phyloP scores from a whole-genome alignment of 1,139 yeast species.

The Pneumocystis wakefieldiae region DNA sequence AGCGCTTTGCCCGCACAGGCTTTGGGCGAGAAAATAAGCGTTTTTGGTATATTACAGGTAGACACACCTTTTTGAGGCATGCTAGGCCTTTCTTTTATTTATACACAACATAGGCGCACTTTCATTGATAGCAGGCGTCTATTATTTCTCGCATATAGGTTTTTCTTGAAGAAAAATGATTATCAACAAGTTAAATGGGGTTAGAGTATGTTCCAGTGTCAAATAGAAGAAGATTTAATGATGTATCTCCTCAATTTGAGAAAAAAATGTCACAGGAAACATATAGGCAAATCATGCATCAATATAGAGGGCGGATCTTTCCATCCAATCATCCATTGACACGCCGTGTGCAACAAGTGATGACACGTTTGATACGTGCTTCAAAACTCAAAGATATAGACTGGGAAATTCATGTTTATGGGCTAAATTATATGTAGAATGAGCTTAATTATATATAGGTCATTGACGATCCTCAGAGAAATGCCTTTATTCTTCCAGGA shows the following conservation, averaged over 20 bases:
- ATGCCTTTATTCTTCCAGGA: constrained; percentile 90
- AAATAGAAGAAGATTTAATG: constrained; percentile 53
- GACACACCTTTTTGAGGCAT: not conserved
- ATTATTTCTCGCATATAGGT: not conserved
- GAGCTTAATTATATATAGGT: not conserved
- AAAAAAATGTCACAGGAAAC: constrained; percentile 49
- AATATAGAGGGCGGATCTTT: constrained; percentile 23
- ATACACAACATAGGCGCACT: not conserved
- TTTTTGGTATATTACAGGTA: not conserved
- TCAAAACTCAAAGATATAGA: constrained; percentile 31
- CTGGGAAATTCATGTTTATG: constrained; percentile 63
- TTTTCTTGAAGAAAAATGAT: not conserved
- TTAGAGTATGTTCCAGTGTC: constrained; percentile 12
- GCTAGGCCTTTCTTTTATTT: not conserved
- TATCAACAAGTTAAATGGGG: not conserved
- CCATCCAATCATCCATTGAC: constrained; percentile 33
- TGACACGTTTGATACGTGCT: constrained; percentile 42
- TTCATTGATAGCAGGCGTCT: not conserved
- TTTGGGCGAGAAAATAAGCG: not conserved
- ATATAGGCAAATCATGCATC: constrained; percentile 42
- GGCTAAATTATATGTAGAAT: not conserved
- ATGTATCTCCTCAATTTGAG: constrained; percentile 60
- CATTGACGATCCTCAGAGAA: constrained; percentile 61
- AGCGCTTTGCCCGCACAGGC: not conserved
- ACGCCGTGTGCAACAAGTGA: constrained; percentile 40